Conservation (phyloP, 352 stramenopile genomes). For the Pythium plurisporium region DNA sequence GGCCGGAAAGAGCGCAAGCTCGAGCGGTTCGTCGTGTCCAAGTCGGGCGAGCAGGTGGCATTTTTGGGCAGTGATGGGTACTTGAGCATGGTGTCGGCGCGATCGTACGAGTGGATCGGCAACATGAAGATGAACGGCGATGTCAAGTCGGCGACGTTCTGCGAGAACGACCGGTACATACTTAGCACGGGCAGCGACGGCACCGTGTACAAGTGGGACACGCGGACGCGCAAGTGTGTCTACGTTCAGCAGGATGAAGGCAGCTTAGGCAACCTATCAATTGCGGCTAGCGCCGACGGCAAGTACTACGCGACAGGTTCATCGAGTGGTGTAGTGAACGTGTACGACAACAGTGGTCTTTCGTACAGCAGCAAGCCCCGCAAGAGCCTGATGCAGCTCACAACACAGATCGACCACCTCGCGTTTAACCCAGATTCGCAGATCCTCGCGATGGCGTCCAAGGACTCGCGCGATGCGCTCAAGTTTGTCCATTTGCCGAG, state of each 20-base stretch:
- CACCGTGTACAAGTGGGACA: constrained; percentile 96
- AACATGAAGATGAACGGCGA: constrained; percentile 97
- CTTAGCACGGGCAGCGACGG: constrained; percentile 93
- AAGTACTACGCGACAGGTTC: constrained; percentile 91
- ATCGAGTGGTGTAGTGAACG: constrained; percentile 96
- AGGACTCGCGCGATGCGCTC: constrained; percentile 90
- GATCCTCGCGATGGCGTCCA: constrained; percentile 93
- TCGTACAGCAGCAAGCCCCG: constrained; percentile 55
- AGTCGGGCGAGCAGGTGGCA: constrained; percentile 86
- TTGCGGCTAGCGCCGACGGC: constrained; percentile 56
- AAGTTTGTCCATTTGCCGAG: constrained; percentile 95
- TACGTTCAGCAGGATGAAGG: constrained; percentile 83
- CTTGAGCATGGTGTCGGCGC: constrained; percentile 90
- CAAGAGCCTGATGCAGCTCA: constrained; percentile 97
- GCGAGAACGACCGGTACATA: constrained; percentile 89
- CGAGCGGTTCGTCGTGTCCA: constrained; percentile 88
- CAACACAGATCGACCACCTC: constrained; percentile 85
- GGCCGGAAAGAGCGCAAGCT: constrained; percentile 91
- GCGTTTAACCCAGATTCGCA: constrained; percentile 93
- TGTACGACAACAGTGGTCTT: constrained; percentile 88
- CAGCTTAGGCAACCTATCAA: constrained; percentile 76
- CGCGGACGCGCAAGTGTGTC: constrained; percentile 81
- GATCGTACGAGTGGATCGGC: constrained; percentile 91
- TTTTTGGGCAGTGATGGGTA: constrained; percentile 96
- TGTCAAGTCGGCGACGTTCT: constrained; percentile 89